phyloP scores from a whole-genome alignment of 192 early-diverging fungal species.

The Paraglomus occultum region DNA sequence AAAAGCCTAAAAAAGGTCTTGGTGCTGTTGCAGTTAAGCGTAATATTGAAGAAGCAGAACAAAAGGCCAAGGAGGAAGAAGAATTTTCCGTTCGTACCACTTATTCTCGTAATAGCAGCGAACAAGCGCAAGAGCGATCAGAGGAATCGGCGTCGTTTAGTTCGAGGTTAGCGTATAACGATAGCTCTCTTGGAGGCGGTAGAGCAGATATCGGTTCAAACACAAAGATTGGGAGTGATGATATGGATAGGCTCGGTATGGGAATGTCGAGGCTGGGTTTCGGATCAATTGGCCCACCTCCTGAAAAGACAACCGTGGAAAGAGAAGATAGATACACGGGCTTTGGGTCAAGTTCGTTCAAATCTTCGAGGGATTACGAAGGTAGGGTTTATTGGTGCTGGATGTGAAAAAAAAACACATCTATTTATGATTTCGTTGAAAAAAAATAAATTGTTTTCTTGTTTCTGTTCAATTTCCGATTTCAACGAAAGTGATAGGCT shows the following conservation, averaged over 20 bases:
- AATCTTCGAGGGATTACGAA: not conserved
- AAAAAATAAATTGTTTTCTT: too few species aligned
- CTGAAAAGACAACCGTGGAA: not conserved
- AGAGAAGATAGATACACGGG: constrained; percentile 38
- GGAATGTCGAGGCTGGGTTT: constrained; percentile 70
- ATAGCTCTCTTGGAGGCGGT: not conserved
- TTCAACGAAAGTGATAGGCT: too few species aligned
- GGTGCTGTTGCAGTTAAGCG: constrained; percentile 87
- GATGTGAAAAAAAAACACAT: too few species aligned
- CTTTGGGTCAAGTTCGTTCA: constrained; percentile 42
- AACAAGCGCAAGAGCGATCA: constrained; percentile 36
- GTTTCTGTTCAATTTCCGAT: too few species aligned
- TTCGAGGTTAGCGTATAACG: constrained; percentile 25
- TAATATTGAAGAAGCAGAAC: constrained; percentile 92
- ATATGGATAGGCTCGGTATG: constrained; percentile 65
- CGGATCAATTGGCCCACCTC: constrained; percentile 37
- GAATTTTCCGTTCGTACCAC: constrained; percentile 46
- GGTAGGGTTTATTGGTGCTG: not conserved
- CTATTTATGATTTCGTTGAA: too few species aligned
- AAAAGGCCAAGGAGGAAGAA: constrained; percentile 81
- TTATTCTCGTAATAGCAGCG: constrained; percentile 43
- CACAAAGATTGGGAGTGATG: constrained; percentile 40
- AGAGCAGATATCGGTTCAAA: constrained; percentile 11
- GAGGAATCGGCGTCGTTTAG: constrained; percentile 15
- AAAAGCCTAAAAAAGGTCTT: constrained; percentile 67